phyloP scores from a whole-genome alignment of 2,329 filamentous ascomycete species.

The Nemania diffusa region DNA sequence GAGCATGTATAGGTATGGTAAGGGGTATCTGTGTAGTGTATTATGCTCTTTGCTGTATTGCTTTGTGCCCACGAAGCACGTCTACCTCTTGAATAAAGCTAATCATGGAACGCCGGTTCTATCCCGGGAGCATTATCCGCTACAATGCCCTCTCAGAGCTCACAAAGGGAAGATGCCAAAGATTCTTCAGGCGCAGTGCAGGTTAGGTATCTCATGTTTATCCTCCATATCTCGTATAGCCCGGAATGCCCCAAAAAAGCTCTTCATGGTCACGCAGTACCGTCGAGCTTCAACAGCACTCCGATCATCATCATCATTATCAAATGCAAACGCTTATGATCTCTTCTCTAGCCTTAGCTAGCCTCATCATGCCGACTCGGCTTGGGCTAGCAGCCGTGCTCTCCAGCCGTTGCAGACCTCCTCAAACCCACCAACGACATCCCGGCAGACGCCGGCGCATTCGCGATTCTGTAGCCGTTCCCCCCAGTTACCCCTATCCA shows the following conservation, averaged over 20 bases:
- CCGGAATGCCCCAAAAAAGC: slow-evolving; percentile 13
- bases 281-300: not conserved
- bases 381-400: slow-evolving; percentile 75
- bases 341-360: not conserved
- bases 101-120: slow-evolving; percentile 19
- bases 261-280: not conserved
- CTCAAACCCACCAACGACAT: slow-evolving; percentile 93
- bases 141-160: slow-evolving; percentile 9
- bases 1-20: not conserved
- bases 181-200: slow-evolving; percentile 13
- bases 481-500: slow-evolving; percentile 85
- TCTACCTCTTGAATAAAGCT: slow-evolving; percentile 13
- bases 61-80: slow-evolving; percentile 3
- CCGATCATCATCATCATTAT: not conserved
- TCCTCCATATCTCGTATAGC: slow-evolving; percentile 15
- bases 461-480: slow-evolving; percentile 79
- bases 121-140: slow-evolving; percentile 7
- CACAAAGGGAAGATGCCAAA: slow-evolving; percentile 23
- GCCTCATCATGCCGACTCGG: slow-evolving; percentile 55
- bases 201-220: slow-evolving; percentile 20
- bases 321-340: not conserved
- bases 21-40: not conserved
- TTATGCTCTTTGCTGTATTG: slow-evolving; percentile 12
- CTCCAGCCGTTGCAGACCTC: slow-evolving; percentile 88
- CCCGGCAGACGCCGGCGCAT: slow-evolving; percentile 83